Base-by-base conservation (phyloP, 352 stramenopile genomes). In the Hyaloperonospora arabidopsidis region DNA sequence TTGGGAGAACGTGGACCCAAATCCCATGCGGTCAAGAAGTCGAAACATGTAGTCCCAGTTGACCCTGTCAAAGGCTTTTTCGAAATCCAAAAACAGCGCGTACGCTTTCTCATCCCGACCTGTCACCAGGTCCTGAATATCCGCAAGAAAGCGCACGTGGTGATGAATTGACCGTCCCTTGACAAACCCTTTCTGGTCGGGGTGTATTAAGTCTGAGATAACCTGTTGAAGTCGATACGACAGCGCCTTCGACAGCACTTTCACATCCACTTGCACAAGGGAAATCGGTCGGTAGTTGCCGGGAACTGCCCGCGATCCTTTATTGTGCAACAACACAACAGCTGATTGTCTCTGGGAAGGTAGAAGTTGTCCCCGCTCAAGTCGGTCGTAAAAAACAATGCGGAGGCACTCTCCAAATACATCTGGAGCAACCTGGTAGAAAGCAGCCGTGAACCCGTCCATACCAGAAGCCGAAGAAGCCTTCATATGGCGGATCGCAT, bases 221-320 rank as follows among this genome's bases (percentile, higher is more conserved):
- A 46, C n/a, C 1, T 28, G 19, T 2, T 46, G 40, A 12, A 28
- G 40, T 17, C 18, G 40, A 28, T 29, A 46, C 17, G 18, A 13
- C 40, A 46, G 40, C 6, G 40, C 22, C 22, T 29, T 29, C 10
- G 40, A 28, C 1, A 46, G 19, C 3, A 25, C 23, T 15, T 25
- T 46, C 18, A 46, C 40, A 28, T 46, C 19, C 2, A 61, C 46
- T 6, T 21, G 54, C n/a, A 61, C 53, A 19, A 61, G 14, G 0
- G 46, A 11, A 22, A 61, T 61, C 0, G 46, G 54, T 5, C 39
- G 39, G 34, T 23, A 61, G 12, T 54, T 61, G 1, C 28, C 54
- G 10, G n/a, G 54, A 29, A 29, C 25, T 3, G 25, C 25, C 3
- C 25, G 25, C 25, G 25, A 29, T 7, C 25, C 25, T 29, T 29